Evolutionary conservation across 2,329 filamentous ascomycete genomes (phyloP).

Genomic region (Colletotrichum cereale): DNA sequence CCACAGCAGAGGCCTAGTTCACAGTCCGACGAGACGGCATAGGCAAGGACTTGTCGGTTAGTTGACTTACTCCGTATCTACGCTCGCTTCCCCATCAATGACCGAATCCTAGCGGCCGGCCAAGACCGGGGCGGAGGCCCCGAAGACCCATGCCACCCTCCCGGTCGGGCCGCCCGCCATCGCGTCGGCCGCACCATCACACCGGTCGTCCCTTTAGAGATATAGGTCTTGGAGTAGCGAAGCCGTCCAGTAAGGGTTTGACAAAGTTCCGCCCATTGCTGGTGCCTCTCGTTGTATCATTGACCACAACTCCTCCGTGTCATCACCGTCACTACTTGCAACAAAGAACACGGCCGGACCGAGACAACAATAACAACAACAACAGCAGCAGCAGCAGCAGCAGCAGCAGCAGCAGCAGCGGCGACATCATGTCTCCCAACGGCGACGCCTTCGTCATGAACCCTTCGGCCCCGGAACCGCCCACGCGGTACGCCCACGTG

Average conservation of each 20-base stretch:
- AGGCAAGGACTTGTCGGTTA: no score
- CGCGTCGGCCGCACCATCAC: neutral
- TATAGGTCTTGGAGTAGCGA: neutral
- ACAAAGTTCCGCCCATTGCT: neutral
- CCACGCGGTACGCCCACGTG: neutral
- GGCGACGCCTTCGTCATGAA: slow-evolving; percentile 2
- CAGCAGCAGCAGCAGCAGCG: no score
- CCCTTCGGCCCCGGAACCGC: neutral
- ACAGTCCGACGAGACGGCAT: no score
- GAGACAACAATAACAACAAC: no score
- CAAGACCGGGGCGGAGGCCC: neutral
- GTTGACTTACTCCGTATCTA: no score
- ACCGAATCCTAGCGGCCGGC: neutral
- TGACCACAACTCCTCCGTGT: neutral
- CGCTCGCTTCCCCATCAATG: neutral
- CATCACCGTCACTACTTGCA: neutral
- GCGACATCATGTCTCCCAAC: neutral
- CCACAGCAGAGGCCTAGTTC: neutral
- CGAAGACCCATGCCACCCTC: neutral
- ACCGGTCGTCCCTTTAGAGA: neutral
- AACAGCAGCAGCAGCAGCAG: no score
- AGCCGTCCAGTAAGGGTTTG: neutral
- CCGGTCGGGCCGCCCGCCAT: slow-evolving; percentile 1
- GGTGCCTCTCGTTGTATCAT: neutral
- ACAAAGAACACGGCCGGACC: neutral